A percentile compares a stretch with the other conserved stretches of the same genome.
phyloP scores from a whole-genome alignment of 2,329 filamentous ascomycete species.

The Colletotrichum musicola region DNA sequence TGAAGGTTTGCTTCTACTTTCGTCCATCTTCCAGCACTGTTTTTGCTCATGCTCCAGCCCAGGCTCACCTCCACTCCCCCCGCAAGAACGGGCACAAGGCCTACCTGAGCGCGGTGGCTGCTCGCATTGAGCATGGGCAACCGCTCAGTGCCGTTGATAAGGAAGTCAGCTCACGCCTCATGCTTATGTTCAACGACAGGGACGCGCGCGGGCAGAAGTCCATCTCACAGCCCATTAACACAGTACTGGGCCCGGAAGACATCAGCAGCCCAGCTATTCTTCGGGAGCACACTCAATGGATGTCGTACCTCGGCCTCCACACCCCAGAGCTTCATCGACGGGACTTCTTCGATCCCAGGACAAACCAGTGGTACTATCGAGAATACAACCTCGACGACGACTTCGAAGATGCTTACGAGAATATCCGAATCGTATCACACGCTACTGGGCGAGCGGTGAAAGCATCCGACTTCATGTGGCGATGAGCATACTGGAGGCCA shows the following conservation, averaged over 20 bases:
- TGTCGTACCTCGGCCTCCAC: constrained; percentile 31
- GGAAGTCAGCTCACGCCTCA: constrained; percentile 33
- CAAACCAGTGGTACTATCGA: constrained; percentile 31
- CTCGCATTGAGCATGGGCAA: constrained; percentile 26
- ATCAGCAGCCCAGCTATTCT: constrained; percentile 33
- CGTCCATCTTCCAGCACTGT: not conserved
- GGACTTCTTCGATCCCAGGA: constrained; percentile 29
- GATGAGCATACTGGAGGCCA: not conserved
- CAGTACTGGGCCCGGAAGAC: constrained; percentile 29
- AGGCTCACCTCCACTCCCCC: constrained; percentile 35
- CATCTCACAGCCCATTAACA: constrained; percentile 34
- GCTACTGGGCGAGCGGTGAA: constrained; percentile 31
- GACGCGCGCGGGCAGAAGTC: constrained; percentile 36
- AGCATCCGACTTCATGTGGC: constrained; percentile 28
- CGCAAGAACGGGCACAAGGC: constrained; percentile 36
- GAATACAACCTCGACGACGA: constrained; percentile 37
- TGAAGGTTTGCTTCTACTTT: constrained; percentile 28
- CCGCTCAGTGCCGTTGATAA: constrained; percentile 35
- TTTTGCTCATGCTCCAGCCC: not conserved
- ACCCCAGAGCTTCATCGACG: constrained; percentile 26
- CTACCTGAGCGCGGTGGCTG: constrained; percentile 25
- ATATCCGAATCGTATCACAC: constrained; percentile 18
- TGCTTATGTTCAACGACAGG: constrained; percentile 38
- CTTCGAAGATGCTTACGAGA: constrained; percentile 35
- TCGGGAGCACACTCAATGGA: constrained; percentile 38